These are phyloP conservation scores for Cyberlindnera samutprakarnensis DNA, from an alignment of 805 yeast species.

Conservation along the genomic window DNA sequence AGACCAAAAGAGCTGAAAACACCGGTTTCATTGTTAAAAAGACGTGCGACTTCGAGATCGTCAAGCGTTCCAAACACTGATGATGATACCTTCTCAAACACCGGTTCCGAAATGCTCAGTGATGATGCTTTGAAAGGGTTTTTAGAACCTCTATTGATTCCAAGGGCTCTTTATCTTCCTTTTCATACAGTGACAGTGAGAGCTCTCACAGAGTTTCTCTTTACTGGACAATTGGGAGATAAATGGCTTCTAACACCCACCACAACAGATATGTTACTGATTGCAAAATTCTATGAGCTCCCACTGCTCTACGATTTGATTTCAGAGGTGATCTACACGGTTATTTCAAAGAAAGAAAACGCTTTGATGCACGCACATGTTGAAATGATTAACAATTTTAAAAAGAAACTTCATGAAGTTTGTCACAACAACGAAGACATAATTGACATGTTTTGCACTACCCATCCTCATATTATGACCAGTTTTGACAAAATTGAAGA, in stretches of 20 bases:
- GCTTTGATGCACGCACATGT: constrained; percentile 26
- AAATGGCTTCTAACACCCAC: constrained; percentile 70
- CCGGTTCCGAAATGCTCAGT: constrained; percentile 13
- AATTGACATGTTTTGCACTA: constrained; percentile 17
- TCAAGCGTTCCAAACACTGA: constrained; percentile 9
- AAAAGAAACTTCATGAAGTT: constrained; percentile 14
- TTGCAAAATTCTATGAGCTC: constrained; percentile 59
- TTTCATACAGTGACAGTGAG: constrained; percentile 52
- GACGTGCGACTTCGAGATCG: constrained; percentile 14
- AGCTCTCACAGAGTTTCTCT: constrained; percentile 65
- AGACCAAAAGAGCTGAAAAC: constrained; percentile 17
- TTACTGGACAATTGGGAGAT: constrained; percentile 74
- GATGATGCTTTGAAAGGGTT: constrained; percentile 16
- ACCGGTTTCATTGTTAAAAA: constrained; percentile 11
- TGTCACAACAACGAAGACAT: constrained; percentile 20
- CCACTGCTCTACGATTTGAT: constrained; percentile 66
- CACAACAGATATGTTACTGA: constrained; percentile 51
- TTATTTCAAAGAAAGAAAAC: constrained; percentile 61
- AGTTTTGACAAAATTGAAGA: constrained; percentile 43
- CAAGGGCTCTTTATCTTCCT: constrained; percentile 64
- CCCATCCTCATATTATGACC: constrained; percentile 23
- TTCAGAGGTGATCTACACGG: constrained; percentile 60
- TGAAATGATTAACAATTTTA: constrained; percentile 20
- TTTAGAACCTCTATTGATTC: constrained; percentile 57
- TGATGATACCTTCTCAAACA: constrained; percentile 12